Percentiles rank a stretch among this genome's conserved stretches.
Evolutionary conservation across 2,329 filamentous ascomycete genomes (phyloP).

Genomic region (Leptographium lundbergii): DNA sequence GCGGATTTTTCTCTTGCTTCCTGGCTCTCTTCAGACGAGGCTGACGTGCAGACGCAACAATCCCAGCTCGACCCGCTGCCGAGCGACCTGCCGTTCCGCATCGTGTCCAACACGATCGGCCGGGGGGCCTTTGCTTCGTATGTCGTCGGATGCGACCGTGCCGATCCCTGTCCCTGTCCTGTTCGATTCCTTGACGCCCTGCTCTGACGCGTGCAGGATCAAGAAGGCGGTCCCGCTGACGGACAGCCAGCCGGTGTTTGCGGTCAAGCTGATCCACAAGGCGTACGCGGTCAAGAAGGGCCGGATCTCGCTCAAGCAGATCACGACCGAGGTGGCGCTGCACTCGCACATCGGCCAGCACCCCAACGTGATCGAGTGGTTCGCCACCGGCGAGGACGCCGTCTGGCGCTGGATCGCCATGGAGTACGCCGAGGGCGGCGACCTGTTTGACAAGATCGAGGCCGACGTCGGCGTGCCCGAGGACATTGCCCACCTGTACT

Average conservation of each 20-base stretch:
- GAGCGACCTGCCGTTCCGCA: conserved; percentile 73
- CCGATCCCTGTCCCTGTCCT: background rate
- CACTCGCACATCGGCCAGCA: conserved; percentile 84
- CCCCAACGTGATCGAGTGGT: conserved; percentile 87
- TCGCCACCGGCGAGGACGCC: conserved; percentile 71
- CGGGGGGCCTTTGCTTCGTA: conserved; percentile 96
- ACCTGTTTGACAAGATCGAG: conserved; percentile 98
- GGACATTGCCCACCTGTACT: conserved; percentile 94
- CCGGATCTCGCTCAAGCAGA: conserved; percentile 76
- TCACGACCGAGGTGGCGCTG: conserved; percentile 81
- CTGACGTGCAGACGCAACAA: conserved; percentile 38
- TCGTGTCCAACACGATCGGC: conserved; percentile 93
- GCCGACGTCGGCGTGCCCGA: conserved; percentile 89
- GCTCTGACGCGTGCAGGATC: conserved; percentile 36
- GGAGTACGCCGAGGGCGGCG: conserved; percentile 90
- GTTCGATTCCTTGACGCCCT: background rate
- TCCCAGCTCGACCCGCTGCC: conserved; percentile 86
- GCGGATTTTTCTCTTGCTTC: background rate
- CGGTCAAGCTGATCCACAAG: conserved; percentile 98
- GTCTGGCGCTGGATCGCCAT: conserved; percentile 97
- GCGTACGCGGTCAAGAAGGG: conserved; percentile 83
- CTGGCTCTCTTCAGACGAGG: background rate
- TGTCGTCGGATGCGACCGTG: too few species aligned
- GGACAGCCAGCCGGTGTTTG: conserved; percentile 64
- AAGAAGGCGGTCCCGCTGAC: conserved; percentile 80